A percentile compares a stretch with the other conserved stretches of the same genome.
phyloP scores from a whole-genome alignment of 345 rosid species.

The Raphanus raphanistrum region DNA sequence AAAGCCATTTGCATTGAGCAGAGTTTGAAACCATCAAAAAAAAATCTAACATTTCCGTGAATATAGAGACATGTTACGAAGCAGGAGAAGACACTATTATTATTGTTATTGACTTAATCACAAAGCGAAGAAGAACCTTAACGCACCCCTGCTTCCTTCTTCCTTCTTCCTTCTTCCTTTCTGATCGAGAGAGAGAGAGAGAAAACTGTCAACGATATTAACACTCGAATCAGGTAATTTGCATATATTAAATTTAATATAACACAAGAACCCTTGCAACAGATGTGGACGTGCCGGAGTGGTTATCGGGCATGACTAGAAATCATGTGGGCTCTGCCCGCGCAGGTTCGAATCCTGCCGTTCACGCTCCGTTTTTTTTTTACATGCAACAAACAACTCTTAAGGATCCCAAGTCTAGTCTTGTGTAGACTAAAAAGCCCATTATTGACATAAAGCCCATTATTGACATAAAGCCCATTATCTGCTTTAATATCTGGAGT shows the following conservation, averaged over 20 bases:
- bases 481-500: too few species aligned
- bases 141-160: background rate
- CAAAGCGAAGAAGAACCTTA: background rate
- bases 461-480: too few species aligned
- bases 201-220: background rate
- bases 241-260: too few species aligned
- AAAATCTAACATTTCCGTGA: too few species aligned
- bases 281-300: slow-evolving; percentile 43
- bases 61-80: too few species aligned
- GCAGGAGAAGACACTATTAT: background rate
- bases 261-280: too few species aligned
- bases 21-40: too few species aligned
- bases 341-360: slow-evolving; percentile 92
- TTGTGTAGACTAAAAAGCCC: background rate
- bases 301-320: slow-evolving; percentile 93
- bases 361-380: slow-evolving; percentile 5
- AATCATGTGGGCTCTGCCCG: slow-evolving; percentile 95
- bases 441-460: too few species aligned
- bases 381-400: too few species aligned
- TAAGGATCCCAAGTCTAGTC: background rate
- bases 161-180: background rate
- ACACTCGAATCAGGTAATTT: background rate
- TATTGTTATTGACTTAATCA: background rate
- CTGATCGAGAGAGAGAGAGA: background rate
- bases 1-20: too few species aligned